A percentile compares a stretch with the other conserved stretches of the same genome.
Conservation (phyloP, 176 grass and related monocot genomes). For the sorghum (Sorghum bicolor) region DNA sequence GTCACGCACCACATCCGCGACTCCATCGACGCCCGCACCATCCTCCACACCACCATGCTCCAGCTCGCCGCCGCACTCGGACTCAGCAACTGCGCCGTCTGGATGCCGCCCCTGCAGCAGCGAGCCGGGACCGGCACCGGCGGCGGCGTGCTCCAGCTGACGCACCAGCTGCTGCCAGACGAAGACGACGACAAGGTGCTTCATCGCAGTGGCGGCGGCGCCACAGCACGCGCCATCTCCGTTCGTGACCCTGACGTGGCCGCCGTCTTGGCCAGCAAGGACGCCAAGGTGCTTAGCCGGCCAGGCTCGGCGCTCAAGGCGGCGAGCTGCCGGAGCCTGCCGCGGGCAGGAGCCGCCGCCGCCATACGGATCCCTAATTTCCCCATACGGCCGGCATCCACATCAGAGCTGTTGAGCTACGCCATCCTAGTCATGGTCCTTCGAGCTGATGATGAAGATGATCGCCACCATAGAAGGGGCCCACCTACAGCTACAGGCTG, state of each 20-base stretch:
- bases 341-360: constrained; percentile 24
- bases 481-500: not conserved
- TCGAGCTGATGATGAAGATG: not conserved
- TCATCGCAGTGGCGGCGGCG: not conserved
- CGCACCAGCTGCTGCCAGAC: not conserved
- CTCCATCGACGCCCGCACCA: not conserved
- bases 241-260: constrained; percentile 51
- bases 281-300: constrained; percentile 43
- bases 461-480: too few relatives aligned
- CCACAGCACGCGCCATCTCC: not conserved
- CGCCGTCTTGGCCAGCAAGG: constrained; percentile 34
- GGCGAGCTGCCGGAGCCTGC: constrained; percentile 28
- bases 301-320: constrained; percentile 37
- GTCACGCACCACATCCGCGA: constrained; percentile 45
- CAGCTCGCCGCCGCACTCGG: not conserved
- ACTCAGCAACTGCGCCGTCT: constrained; percentile 23
- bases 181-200: not conserved
- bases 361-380: constrained; percentile 61
- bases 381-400: not conserved
- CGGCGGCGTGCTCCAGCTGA: not conserved
- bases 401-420: not conserved
- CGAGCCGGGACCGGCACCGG: not conserved
- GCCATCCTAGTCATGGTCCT: constrained; percentile 51
- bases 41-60: constrained; percentile 8
- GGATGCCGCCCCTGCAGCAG: not conserved